A percentile compares a stretch with the other conserved stretches of the same genome.
These are phyloP conservation scores for Fragilaria radians DNA, from an alignment of 108 stramenopile species.

Conservation along the genomic window DNA sequence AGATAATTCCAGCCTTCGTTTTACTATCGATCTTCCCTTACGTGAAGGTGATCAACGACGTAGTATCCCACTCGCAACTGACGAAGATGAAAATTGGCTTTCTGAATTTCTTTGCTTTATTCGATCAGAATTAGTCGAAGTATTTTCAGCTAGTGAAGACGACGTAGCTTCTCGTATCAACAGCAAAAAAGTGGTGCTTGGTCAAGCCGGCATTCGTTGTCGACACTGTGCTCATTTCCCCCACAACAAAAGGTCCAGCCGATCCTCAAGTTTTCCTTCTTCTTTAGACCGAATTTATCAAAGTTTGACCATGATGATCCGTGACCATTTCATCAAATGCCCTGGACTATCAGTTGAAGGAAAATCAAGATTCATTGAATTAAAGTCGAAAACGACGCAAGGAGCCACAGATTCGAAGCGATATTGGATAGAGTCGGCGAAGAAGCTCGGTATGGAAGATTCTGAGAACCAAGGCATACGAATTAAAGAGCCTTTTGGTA, in stretches of 20 bases:
- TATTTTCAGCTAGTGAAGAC: slow-evolving; percentile 30
- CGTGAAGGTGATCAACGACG: neutral
- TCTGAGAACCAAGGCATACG: slow-evolving; percentile 22
- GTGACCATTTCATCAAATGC: slow-evolving; percentile 36
- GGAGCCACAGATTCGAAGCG: slow-evolving; percentile 36
- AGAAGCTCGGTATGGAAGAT: slow-evolving; percentile 31
- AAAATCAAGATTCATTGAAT: slow-evolving; percentile 6
- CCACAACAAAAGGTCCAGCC: slow-evolving; percentile 8
- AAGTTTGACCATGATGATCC: slow-evolving; percentile 42
- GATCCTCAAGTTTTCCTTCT: slow-evolving; percentile 39
- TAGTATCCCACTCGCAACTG: slow-evolving; percentile 19
- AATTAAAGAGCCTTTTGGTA: slow-evolving; percentile 6
- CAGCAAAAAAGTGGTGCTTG: slow-evolving; percentile 20
- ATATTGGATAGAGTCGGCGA: slow-evolving; percentile 35
- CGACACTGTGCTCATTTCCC: slow-evolving; percentile 35
- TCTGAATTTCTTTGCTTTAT: slow-evolving; percentile 47
- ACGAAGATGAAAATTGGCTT: slow-evolving; percentile 45
- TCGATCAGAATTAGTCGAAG: slow-evolving; percentile 30
- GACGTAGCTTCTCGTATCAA: slow-evolving; percentile 26
- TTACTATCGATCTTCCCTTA: slow-evolving; percentile 3
- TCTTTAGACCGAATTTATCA: slow-evolving; percentile 37
- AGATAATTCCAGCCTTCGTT: too few species aligned
- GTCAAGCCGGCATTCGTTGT: slow-evolving; percentile 47
- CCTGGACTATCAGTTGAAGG: slow-evolving; percentile 12
- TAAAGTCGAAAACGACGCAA: slow-evolving; percentile 30